Evolutionary conservation across 768 basidiomycete species (phyloP).

Genomic region (Tremella yokohamensis): DNA sequence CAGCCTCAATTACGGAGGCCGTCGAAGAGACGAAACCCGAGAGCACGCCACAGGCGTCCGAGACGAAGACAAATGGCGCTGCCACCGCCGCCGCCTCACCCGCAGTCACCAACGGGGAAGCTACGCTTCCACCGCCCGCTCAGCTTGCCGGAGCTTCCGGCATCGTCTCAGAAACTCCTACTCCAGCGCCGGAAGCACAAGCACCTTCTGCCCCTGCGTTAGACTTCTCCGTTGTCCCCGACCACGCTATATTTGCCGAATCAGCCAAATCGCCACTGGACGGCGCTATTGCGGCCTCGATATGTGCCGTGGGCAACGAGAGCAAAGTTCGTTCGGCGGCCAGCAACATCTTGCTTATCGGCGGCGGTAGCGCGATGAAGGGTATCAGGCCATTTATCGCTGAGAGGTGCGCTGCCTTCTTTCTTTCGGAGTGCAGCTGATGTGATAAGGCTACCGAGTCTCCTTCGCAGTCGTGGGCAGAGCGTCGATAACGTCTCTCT

Average conservation of each 20-base stretch:
- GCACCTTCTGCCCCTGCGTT: background rate
- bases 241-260: constrained; percentile 24
- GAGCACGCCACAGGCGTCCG: background rate
- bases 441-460: constrained; percentile 26
- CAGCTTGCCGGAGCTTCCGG: background rate
- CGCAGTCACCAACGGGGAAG: constrained; percentile 9
- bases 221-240: background rate
- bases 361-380: constrained; percentile 37
- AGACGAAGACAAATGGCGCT: background rate
- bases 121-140: background rate
- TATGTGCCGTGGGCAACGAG: constrained; percentile 34
- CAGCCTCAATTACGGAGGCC: constrained; percentile 1
- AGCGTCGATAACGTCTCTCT: constrained; percentile 60
- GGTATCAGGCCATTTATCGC: constrained; percentile 35
- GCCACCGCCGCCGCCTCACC: background rate
- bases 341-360: constrained; percentile 36
- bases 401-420: constrained; percentile 32
- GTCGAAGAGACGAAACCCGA: too few species aligned
- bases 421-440: background rate
- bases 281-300: constrained; percentile 37
- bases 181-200: constrained; percentile 4
- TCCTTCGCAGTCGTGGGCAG: constrained; percentile 36
- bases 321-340: constrained; percentile 38
- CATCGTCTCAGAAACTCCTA: background rate
- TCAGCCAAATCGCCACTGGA: constrained; percentile 39